Evolutionary conservation across 352 stramenopile genomes (phyloP), one percentile per base, ranked within the genome.

Genomic region (Phytophthora ramorum): DNA sequence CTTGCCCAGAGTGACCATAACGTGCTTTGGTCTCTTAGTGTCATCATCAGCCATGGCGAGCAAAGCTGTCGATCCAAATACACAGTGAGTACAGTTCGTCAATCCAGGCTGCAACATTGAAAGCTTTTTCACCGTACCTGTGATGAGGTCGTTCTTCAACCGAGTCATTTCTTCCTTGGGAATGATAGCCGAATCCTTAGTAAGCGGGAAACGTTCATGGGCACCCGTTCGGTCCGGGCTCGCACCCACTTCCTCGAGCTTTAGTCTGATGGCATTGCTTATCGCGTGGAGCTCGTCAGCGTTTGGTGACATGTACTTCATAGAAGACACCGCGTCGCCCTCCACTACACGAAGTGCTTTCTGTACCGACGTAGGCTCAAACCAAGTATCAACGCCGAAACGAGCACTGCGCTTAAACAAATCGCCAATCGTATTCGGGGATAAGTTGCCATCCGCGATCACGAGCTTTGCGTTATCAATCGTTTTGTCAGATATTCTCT

Each of bases 321-420:
- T 49, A 37, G 74, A 70, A 32, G 76, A 51, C 1, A 95, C 58
- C 0, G 64, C 80, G 7, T 63, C 53, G 30, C 75, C 81, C 9
- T 90, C 73, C 3, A 92, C 76, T 19, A 91, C 69, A 28, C 81
- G 85, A 19, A 88, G 57, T 1, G 87, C 80, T 63, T 97, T 97
- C 44, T 92, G 81, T 8, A 96, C 81, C 2, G 88, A 96, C 6
- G 87, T 95, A 41, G 90, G 86, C 68, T 97, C 90, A 43, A 96
- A 96, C 84, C 85, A 91, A 12, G 87, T 76, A 32, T 78, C 69
- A 0, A 93, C 73, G 2, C 73, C 53, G 7, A 81, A 52, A 9
- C 48, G 35, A n/a, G 69, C 56, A 41, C 73, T 77, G n/a, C 85
- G 81, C 35, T 71, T 72, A 30, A 88, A 76, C 1, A 94, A 56